A percentile compares a stretch with the other conserved stretches of the same genome.
These are phyloP conservation scores for Nepenthes alata DNA, from an alignment of 179 eudicot genomes.

Conservation along the genomic window DNA sequence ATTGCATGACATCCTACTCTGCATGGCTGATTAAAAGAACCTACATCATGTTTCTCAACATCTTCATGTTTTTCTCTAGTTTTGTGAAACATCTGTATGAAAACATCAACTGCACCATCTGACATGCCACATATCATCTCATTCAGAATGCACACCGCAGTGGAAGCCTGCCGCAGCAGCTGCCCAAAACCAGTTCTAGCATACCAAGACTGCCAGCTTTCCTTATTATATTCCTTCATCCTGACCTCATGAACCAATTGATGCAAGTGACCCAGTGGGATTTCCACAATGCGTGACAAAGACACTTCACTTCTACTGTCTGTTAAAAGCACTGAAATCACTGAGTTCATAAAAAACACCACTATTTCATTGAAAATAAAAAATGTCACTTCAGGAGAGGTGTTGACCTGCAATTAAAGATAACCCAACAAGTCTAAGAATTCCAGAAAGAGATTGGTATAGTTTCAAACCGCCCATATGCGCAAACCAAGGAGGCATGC, in stretches of 20 bases:
- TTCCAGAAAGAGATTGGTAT: constrained; percentile 64
- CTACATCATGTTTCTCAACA: constrained; percentile 14
- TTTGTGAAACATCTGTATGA: constrained; percentile 34
- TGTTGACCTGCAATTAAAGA: constrained; percentile 58
- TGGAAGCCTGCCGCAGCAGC: constrained; percentile 69
- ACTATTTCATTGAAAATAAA: constrained; percentile 7
- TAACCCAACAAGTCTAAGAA: constrained; percentile 70
- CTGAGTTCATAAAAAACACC: constrained; percentile 8
- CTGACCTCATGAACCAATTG: constrained; percentile 63
- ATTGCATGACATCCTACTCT: constrained; percentile 9
- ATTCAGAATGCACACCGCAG: constrained; percentile 73
- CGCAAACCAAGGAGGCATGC: constrained; percentile 93
- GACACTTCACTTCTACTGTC: constrained; percentile 47
- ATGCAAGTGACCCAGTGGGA: constrained; percentile 66
- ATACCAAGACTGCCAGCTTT: constrained; percentile 90
- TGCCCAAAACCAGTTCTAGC: constrained; percentile 57
- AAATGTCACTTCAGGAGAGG: constrained; percentile 1
- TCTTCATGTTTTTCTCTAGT: constrained; percentile 16
- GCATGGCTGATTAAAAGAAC: background rate
- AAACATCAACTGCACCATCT: constrained; percentile 34
- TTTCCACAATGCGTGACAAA: constrained; percentile 50
- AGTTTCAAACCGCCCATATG: constrained; percentile 58
- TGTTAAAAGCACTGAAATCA: constrained; percentile 18
- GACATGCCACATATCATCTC: constrained; percentile 89
- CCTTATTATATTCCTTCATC: constrained; percentile 38